Conservation (phyloP, 768 basidiomycete species). For the Lanmaoa rubissima region DNA sequence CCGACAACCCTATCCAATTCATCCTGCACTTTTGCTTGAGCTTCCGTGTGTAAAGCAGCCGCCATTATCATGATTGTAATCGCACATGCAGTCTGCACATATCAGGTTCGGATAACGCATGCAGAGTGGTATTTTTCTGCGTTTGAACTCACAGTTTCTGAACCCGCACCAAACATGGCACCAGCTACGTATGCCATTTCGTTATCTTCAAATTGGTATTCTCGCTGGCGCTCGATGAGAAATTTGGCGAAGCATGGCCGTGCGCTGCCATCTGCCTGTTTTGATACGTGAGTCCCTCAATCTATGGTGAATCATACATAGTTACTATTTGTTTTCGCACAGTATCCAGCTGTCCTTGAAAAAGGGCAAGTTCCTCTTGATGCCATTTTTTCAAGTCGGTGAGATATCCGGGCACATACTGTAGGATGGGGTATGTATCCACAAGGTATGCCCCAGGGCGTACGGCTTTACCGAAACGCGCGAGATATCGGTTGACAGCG, state of each 20-base stretch:
- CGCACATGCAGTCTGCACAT: conserved; percentile 8
- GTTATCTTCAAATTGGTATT: background rate
- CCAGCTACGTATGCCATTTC: conserved; percentile 7
- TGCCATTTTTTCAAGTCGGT: conserved; percentile 4
- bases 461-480: background rate
- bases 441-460: conserved; percentile 2
- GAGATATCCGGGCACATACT: conserved; percentile 9
- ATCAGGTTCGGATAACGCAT: background rate
- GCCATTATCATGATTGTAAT: conserved; percentile 7
- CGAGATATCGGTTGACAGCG: conserved; percentile 1
- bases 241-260: conserved; percentile 5
- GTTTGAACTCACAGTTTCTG: conserved; percentile 4
- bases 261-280: conserved; percentile 1
- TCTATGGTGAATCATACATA: background rate
- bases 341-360: conserved; percentile 1
- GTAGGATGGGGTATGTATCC: background rate
- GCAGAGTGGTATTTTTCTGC: background rate
- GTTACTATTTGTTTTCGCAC: conserved; percentile 7
- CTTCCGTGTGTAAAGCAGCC: conserved; percentile 6
- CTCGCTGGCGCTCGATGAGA: background rate
- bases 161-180: conserved; percentile 10
- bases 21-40: conserved; percentile 6
- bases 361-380: conserved; percentile 9
- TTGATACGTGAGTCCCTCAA: background rate
- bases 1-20: conserved; percentile 7